Base-by-base conservation (phyloP, 768 basidiomycete species). In the Boletus coccyginus region DNA sequence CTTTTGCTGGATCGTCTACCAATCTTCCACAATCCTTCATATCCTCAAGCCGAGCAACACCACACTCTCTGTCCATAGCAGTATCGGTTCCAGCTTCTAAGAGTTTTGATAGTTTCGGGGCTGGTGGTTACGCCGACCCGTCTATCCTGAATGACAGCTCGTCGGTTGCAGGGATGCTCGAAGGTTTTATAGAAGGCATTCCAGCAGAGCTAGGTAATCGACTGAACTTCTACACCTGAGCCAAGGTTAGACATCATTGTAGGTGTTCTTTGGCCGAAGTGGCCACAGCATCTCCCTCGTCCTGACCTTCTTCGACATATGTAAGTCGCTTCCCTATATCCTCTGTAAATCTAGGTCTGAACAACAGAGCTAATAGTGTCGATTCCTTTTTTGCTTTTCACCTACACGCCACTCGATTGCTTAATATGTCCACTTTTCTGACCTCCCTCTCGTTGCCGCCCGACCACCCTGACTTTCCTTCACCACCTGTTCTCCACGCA, bases 351-450 rank as follows among this genome's bases (percentile, higher is more conserved):
- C 42, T 11, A 7, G 19, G 27, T 33, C 33, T 61, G 13, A 53
- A 36, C 13, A 16, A 21, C 21, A 24, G 38, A 19, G 24, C 33
- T 19, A 27, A 47, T 55, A 89, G 87, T 44, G 81, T 91, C 50
- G 88, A 92, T 35, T 83, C 83, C 3, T 95, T 93, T 72, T 94
- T 94, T 69, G 75, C 78, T 12, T 87, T 84, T 63, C 86, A 90
- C 46, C 90, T 90, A 13, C 85, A 89, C 60, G 84, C 88, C 4
- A 76, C 78, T 55, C 83, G 86, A 36, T 74, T 94, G 29, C 78
- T 95, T 57, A 88, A 92, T 70, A 76, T 73, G 3, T 70, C 83
- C 1, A 82, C 78, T 29, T 90, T 94, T 62, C 75, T 90, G 69
- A 73, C 81, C 12, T 77, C 83, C 1, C 78, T 94, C 41, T 72